Evolutionary conservation across 164 flowering plant genomes (phyloP), one percentile per base, ranked within the genome.

Genomic region (Macadamia tetraphylla): DNA sequence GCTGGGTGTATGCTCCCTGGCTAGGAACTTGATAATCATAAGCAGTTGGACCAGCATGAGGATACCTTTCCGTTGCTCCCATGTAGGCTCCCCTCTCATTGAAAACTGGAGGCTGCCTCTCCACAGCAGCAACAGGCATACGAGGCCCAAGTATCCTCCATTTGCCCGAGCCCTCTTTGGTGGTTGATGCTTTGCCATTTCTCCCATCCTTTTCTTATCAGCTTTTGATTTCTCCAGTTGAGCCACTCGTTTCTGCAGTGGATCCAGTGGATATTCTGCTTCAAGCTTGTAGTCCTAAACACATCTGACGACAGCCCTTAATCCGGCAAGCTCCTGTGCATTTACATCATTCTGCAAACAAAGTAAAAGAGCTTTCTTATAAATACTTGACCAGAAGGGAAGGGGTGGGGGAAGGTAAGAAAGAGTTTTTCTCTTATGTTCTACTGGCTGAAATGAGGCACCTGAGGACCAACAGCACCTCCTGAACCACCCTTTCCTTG

Each of bases 291-390:
- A 83, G 42, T 85, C 83, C 65, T 83, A 74, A 66, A 88, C 75
- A 29, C 88, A 88, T 69, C 32, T 77, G 17, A 85, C 78, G 35
- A 88, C 83, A 68, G 74, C 76, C 43, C 66, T 83, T 23, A 88
- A 61, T 8, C 88, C 94, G 13, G 77, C 76, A 69, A 84, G 83
- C 79, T 87, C 94, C 71, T 76, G 82, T 6, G 85, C 79, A 78
- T 83, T 84, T 46, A 65, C 80, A 63, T 82, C 81, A 44, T 53
- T 73, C 94, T 85, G 84, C 12, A 75, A 35, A 6, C 51, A 67
- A 61, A 13, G 12, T 18, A 61, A 30, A 58, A 56, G 8, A 67
- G 56, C 30, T 30, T 14, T 9, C 5, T 43, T 30, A 29, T 68
- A 51, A 60, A 55, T 29, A 59, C 3, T 30, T 46, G 51, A 35